Evolutionary conservation across 2,329 filamentous ascomycete genomes (phyloP), one percentile per base, ranked within the genome.

Genomic region (Xylariales sp.): DNA sequence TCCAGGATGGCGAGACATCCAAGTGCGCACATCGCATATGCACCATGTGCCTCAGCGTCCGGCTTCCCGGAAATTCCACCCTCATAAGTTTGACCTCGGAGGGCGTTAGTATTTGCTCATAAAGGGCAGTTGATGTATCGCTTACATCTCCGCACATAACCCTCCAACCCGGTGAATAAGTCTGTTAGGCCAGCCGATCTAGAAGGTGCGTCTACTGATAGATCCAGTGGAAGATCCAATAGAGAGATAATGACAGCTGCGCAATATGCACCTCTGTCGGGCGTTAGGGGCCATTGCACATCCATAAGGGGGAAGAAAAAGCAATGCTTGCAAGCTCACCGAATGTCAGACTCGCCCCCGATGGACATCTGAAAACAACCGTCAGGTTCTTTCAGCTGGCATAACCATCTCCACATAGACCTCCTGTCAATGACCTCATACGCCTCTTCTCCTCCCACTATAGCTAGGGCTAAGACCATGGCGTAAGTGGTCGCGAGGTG

Each of bases 21-120:
- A 42, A 98, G 69, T 40, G 87, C 90, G 64, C 91, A 96, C 64
- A 97, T 97, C 18, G 91, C 88, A 66, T 97, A 98, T 47, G 88
- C 93, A 44, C 93, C 93, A 65, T 98, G 93, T 38, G 91, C 93
- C 72, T 98, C 93, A 46, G 85, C 82, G 42, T 83, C 84, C 37
- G 90, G 93, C 46, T 84, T 83, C 40, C 81, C 85, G 47, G 87
- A 90, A 50, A 98, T 89, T 33, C 93, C 93, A 47, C 93, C 93
- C 67, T 98, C 93, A 62, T 85, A 96, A 10, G 88, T 94, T 73
- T 97, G 91, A 59, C 86, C 85, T 88, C 47, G n/a, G n/a, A n/a
- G n/a, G n/a, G n/a, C n/a, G 31, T 33, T 27, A 25, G 6, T 23
- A 20, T 11, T 18, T n/a, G n/a, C n/a, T 25, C 23, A 25, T 8